Conservation (phyloP, 176 grass and related monocot genomes). For the Carex littledalei region DNA sequence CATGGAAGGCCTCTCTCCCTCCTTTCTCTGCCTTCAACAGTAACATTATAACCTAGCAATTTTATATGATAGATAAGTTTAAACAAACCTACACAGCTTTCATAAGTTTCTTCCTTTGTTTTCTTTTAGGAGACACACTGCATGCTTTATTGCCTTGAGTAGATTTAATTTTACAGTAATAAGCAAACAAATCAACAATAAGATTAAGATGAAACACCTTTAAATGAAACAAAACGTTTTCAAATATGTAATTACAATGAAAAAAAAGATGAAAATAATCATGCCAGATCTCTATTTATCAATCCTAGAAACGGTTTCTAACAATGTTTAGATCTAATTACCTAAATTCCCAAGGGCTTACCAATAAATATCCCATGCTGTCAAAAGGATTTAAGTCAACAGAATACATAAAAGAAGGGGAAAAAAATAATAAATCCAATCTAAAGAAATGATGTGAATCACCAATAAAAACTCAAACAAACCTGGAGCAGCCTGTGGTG, state of each 20-base stretch:
- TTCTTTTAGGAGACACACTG: background rate
- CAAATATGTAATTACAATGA: background rate
- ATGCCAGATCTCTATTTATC: background rate
- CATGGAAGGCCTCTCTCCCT: conserved; percentile 53
- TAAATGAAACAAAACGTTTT: background rate
- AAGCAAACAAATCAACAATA: background rate
- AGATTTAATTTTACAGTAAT: background rate
- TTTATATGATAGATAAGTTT: conserved; percentile 19
- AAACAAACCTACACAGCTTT: background rate
- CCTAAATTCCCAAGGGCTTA: background rate
- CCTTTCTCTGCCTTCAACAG: conserved; percentile 28
- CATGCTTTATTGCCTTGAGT: background rate
- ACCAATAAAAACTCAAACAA: background rate
- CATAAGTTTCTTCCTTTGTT: background rate
- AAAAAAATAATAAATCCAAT: background rate
- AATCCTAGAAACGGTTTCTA: background rate
- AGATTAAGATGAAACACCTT: background rate
- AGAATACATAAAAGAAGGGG: no score
- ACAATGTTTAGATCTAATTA: background rate
- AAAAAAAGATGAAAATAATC: background rate
- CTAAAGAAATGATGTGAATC: background rate
- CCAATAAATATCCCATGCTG: background rate
- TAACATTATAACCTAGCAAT: conserved; percentile 42
- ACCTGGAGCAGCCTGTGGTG: conserved; percentile 34
- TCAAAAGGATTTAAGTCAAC: background rate